Conservation (phyloP, 2,329 filamentous ascomycete species). For the Sporothrix schenckii region DNA sequence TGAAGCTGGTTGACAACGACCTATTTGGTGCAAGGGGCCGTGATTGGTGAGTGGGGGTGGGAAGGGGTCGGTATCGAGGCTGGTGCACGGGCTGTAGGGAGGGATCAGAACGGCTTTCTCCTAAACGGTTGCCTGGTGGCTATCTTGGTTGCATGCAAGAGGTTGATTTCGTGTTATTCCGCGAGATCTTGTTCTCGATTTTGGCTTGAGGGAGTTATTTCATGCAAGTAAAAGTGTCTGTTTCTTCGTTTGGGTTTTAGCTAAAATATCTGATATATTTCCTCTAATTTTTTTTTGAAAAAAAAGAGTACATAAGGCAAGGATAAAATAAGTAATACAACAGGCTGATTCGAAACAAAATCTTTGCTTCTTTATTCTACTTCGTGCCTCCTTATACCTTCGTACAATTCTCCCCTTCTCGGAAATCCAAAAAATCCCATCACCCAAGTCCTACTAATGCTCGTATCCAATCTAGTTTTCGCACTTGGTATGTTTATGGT, state of each 20-base stretch:
- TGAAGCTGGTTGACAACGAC: background rate
- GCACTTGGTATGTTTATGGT: background rate
- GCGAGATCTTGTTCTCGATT: background rate
- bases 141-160: constrained; percentile 11
- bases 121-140: constrained; percentile 20
- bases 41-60: background rate
- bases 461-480: background rate
- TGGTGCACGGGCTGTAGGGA: background rate
- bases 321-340: background rate
- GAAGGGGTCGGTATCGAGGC: background rate
- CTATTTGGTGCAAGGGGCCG: background rate
- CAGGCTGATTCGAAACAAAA: too few relatives aligned
- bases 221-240: background rate
- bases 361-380: background rate
- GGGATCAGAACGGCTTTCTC: background rate
- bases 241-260: background rate
- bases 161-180: background rate
- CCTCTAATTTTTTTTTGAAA: background rate
- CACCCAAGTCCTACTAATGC: background rate
- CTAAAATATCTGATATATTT: too few relatives aligned
- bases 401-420: background rate
- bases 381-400: background rate
- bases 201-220: background rate
- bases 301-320: background rate
- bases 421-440: background rate